Evolutionary conservation across 768 basidiomycete genomes (phyloP).

Genomic region (Boletus huronensis): DNA sequence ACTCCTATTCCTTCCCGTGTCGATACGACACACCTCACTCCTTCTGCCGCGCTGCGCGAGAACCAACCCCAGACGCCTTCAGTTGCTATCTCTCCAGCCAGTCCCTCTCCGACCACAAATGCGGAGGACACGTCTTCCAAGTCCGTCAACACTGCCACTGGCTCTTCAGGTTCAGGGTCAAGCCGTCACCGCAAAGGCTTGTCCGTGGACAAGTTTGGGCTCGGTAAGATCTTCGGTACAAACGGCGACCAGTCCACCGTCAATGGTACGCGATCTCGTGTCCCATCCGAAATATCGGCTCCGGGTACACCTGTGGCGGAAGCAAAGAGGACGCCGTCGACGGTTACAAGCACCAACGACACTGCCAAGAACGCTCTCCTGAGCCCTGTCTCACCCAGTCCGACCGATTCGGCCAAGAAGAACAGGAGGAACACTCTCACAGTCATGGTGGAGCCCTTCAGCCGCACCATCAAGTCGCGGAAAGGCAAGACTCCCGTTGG

Average conservation of each 20-base stretch:
- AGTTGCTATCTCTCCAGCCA: constrained; percentile 40
- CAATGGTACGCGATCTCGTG: constrained; percentile 37
- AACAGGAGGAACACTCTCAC: constrained; percentile 78
- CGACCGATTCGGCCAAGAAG: constrained; percentile 46
- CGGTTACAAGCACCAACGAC: constrained; percentile 8
- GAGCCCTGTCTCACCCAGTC: constrained; percentile 33
- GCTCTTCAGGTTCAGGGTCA: constrained; percentile 38
- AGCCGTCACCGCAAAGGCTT: constrained; percentile 64
- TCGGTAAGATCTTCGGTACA: constrained; percentile 69
- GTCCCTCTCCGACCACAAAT: constrained; percentile 36
- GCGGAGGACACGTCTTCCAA: constrained; percentile 28
- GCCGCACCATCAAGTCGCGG: constrained; percentile 40
- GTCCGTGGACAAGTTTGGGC: constrained; percentile 75
- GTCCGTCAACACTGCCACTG: constrained; percentile 27
- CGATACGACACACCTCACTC: constrained; percentile 20
- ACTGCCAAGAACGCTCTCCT: constrained; percentile 33
- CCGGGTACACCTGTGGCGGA: constrained; percentile 20
- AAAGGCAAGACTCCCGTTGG: constrained; percentile 34
- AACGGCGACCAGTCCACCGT: constrained; percentile 32
- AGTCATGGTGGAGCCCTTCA: constrained; percentile 80
- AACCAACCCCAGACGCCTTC: constrained; percentile 29
- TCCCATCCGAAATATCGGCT: constrained; percentile 41
- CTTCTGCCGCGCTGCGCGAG: constrained; percentile 27
- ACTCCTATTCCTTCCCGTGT: constrained; percentile 19
- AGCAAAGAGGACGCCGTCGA: constrained; percentile 14